Evolutionary conservation across 2,329 filamentous ascomycete species (phyloP), one percentile per base, ranked within the genome.

Genomic region (Nothomitra cinnamomea): DNA sequence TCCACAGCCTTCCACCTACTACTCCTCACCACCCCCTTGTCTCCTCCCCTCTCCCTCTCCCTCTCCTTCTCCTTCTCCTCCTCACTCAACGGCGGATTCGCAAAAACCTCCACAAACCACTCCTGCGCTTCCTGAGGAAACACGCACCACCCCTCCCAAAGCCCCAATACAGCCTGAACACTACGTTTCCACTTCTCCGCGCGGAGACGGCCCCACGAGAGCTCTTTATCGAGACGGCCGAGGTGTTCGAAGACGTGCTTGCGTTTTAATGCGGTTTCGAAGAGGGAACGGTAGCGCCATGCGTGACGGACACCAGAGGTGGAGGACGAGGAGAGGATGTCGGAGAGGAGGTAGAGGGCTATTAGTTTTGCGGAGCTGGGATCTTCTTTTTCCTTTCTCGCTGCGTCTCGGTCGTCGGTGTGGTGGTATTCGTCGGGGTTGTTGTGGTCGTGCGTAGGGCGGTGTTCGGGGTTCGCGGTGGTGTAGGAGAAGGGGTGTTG

Each of bases 171-270:
- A 4, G 80, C 73, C 2, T 76, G 75, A 40, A 92, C 73, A 60
- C 83, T 87, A 51, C 85, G 77, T 65, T 85, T 85, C 84, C 86
- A 92, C 66, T 90, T 89, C 57, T 92, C 86, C 2, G 82, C 82
- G 19, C 85, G 82, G 57, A 95, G 70, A 1, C 85, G 79, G 8
- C 89, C 89, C 87, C 88, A 94, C 45, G 75, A 74, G 21, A 85
- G 69, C 53, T 78, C 80, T 60, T 83, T 81, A 6, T 87, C 80
- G 56, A 94, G 75, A 54, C 77, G 70, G 1, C 88, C 88, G 2
- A 95, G 74, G 45, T 77, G 74, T 61, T 85, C 83, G 61, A 95
- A 94, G 0, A 82, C 79, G 55, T 79, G 77, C 54, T 80, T 77
- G 7, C 77, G 69, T 28, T 78, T 79, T 22, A 95, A 72, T 1